Evolutionary conservation across 2,329 filamentous ascomycete genomes (phyloP).

Genomic region (Onygenales sp.): DNA sequence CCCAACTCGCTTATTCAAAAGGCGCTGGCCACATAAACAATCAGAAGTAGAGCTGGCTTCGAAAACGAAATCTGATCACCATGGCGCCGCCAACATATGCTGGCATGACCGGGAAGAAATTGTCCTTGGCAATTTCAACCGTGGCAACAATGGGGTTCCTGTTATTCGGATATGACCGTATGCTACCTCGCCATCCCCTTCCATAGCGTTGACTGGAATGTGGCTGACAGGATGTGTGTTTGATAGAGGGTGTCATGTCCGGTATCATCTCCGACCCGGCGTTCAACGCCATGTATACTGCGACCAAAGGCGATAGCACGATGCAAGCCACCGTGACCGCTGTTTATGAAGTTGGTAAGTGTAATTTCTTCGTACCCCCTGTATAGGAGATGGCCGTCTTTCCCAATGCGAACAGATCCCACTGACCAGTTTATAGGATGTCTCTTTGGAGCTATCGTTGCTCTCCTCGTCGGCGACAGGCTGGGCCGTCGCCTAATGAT

Average conservation of each 20-base stretch:
- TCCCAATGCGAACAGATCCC: too few species aligned
- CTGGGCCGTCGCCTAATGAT: constrained; percentile 30
- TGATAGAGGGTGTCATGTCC: constrained; percentile 15
- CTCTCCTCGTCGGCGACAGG: constrained; percentile 16
- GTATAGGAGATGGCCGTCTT: too few species aligned
- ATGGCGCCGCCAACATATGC: neutral
- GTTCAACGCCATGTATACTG: constrained; percentile 11
- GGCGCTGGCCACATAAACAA: too few species aligned
- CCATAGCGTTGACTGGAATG: neutral
- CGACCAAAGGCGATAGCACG: constrained; percentile 23
- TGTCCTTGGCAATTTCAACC: constrained; percentile 49
- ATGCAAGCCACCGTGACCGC: constrained; percentile 42
- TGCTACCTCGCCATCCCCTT: neutral
- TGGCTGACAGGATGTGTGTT: neutral
- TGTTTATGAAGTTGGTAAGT: constrained; percentile 39
- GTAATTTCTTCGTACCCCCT: too few species aligned
- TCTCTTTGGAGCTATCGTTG: constrained; percentile 17
- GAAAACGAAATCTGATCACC: neutral
- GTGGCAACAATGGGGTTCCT: constrained; percentile 52
- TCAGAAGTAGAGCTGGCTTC: too few species aligned
- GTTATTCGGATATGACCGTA: constrained; percentile 48
- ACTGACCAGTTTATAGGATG: constrained; percentile 11
- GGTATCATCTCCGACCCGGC: constrained; percentile 12
- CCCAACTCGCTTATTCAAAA: too few species aligned
- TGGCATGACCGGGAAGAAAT: constrained; percentile 49